Conservation (phyloP, 2,329 filamentous ascomycete genomes). For the Fonsecaea multimorphosa region DNA sequence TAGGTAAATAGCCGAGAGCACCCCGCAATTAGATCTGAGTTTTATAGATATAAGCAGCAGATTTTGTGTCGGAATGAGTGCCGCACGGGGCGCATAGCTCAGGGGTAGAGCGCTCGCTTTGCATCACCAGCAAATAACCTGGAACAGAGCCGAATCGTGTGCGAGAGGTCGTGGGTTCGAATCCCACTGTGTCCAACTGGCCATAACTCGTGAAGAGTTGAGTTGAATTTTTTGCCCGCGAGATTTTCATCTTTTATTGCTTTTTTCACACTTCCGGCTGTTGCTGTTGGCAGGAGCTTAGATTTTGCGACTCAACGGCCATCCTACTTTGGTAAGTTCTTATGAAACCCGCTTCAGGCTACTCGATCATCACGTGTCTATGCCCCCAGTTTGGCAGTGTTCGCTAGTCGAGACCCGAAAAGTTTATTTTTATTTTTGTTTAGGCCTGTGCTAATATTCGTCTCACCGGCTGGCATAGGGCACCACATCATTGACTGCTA, state of each 20-base stretch:
- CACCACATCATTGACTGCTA: background rate
- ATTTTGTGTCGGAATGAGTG: no score
- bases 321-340: no score
- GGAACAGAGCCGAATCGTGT: background rate
- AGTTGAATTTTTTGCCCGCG: no score
- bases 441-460: background rate
- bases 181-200: slow-evolving; percentile 20
- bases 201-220: no score
- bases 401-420: background rate
- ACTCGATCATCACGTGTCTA: background rate
- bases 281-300: background rate
- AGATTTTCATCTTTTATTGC: background rate
- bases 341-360: no score
- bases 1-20: no score
- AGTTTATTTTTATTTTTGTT: slow-evolving; percentile 14
- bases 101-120: slow-evolving; percentile 33
- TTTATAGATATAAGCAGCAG: no score
- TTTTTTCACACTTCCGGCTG: background rate
- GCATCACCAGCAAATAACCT: background rate
- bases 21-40: no score
- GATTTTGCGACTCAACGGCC: no score
- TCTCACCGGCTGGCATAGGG: background rate
- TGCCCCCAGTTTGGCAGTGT: background rate
- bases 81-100: slow-evolving; percentile 14
- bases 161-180: slow-evolving; percentile 29